Conservation (phyloP, 2,329 filamentous ascomycete genomes). For the Fusarium sp. region DNA sequence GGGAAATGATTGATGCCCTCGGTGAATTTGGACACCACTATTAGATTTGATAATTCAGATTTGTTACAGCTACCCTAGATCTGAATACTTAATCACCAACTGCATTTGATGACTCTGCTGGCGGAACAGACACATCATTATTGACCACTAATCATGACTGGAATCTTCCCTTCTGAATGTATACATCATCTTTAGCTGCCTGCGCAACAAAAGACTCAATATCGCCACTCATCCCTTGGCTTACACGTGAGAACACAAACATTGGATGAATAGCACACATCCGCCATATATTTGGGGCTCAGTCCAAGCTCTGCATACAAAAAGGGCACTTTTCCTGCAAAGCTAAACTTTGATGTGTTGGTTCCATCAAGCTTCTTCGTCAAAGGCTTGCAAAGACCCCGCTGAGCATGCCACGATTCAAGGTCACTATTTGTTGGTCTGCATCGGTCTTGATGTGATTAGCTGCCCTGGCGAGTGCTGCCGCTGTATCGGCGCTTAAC, state of each 20-base stretch:
- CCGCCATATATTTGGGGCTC: neutral
- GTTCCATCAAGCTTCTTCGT: conserved; percentile 15
- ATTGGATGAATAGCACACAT: neutral
- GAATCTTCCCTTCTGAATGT: neutral
- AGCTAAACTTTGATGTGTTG: conserved; percentile 11
- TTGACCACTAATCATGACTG: neutral
- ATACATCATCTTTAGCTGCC: neutral
- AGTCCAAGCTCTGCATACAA: neutral
- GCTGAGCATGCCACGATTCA: conserved; percentile 19
- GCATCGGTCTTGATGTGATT: conserved; percentile 13
- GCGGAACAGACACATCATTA: neutral
- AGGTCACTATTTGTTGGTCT: conserved; percentile 23
- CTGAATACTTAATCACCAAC: neutral
- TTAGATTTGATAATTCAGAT: neutral
- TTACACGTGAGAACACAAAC: neutral
- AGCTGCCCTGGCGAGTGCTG: conserved; percentile 23
- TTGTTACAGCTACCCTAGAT: conserved; percentile 8
- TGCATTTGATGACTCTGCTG: neutral
- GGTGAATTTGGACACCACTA: conserved; percentile 8
- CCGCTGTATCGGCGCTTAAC: conserved; percentile 38
- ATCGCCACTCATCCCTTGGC: conserved; percentile 4
- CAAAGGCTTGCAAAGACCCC: conserved; percentile 32
- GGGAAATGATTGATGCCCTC: conserved; percentile 17
- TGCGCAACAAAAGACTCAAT: neutral
- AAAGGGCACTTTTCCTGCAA: neutral